These are phyloP conservation scores for Pistacia atlantica DNA, from an alignment of 345 rosid genomes.

Conservation along the genomic window DNA sequence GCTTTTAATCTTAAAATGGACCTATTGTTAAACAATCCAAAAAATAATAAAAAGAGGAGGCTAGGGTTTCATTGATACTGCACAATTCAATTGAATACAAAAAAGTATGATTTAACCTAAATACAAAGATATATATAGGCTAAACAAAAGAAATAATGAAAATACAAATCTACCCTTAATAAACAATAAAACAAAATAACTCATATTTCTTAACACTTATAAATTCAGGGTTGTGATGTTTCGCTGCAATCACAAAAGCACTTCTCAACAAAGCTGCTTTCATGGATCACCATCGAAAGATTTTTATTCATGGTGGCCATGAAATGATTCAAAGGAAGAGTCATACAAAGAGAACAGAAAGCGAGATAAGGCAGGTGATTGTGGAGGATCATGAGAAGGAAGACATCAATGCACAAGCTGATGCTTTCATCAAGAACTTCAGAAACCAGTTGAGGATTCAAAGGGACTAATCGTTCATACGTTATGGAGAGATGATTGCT, in stretches of 20 bases:
- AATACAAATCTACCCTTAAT: no score
- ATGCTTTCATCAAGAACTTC: constrained; percentile 33
- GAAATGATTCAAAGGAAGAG: neutral
- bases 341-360: neutral
- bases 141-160: no score
- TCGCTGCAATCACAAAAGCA: neutral
- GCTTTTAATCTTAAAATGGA: neutral
- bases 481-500: neutral
- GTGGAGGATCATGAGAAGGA: constrained; percentile 18
- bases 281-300: constrained; percentile 10
- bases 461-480: constrained; percentile 2
- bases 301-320: neutral
- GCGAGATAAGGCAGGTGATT: neutral
- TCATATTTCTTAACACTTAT: constrained; percentile 7
- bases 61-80: no score
- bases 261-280: neutral
- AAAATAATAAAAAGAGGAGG: no score
- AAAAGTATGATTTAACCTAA: no score
- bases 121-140: no score
- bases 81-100: no score
- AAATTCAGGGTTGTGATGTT: constrained; percentile 5
- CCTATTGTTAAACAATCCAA: no score
- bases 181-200: no score
- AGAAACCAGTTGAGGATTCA: constrained; percentile 14
- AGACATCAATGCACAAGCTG: constrained; percentile 26